Evolutionary conservation across 164 flowering plant genomes (phyloP), one percentile per base, ranked within the genome.

Genomic region (Annona cherimola): DNA sequence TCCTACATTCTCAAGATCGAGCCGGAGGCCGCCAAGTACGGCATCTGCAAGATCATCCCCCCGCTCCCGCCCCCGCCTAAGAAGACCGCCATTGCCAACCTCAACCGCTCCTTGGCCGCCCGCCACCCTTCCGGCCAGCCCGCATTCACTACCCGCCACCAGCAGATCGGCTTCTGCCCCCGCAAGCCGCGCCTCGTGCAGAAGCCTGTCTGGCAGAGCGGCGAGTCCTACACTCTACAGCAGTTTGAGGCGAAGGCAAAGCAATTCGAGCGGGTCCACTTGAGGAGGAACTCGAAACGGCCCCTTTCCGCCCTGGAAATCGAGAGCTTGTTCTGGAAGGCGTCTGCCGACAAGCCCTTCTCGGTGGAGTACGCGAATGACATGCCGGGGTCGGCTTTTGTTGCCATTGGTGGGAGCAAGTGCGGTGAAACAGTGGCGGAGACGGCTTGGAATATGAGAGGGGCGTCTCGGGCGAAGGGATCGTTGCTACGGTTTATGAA

Each of bases 41-140:
- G 99, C 44, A 96, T 96, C 85, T 96, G 99, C 83, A 96, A 96
- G 84, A 96, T 96, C 82, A 84, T 96, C 1, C 99, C 99, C n/a
- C 99, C 99, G 0, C 82, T 96, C 0, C 85, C 90, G 0, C 80
- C 91, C 1, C 76, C 84, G 3, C 75, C 93, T 0, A 91, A 85
- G 80, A 96, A 96, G 69, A 78, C 94, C 1, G 83, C 83, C 1
- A 75, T 90, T 66, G 44, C 89, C 5, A 88, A 93, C 81, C 83
- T 93, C 42, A 90, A 85, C 78, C 83, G 86, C n/a, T 91, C 96
- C 1, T 85, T 95, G 2, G 76, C 86, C 8, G 85, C 89, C 9
- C 80, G 92, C 1, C 66, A 61, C 45, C 45, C 65, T 40, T 64
- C 66, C 42, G 60, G 85, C 3, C 76, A 80, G 44, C 93, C 98